phyloP scores from a whole-genome alignment of 371 early-diverging fungal species.

The Dinochytrium kinnereticum region DNA sequence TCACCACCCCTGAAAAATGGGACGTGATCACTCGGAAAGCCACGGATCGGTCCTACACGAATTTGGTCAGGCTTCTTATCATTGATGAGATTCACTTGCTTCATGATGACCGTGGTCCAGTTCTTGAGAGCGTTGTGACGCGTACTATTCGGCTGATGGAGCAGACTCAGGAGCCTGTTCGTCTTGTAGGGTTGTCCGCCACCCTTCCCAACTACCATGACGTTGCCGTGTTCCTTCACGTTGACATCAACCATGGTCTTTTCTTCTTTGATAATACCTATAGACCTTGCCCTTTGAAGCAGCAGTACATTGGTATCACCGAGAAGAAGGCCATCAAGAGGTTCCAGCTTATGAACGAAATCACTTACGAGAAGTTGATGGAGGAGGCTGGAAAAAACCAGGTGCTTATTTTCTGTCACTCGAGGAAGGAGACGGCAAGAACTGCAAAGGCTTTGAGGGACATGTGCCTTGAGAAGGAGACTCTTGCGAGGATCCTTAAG shows the following conservation, averaged over 20 bases:
- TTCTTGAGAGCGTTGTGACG: conserved; percentile 95
- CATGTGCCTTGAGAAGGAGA: conserved; percentile 86
- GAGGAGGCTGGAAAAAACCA: conserved; percentile 88
- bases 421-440: conserved; percentile 96
- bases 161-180: conserved; percentile 85
- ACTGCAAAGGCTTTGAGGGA: conserved; percentile 91
- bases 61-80: conserved; percentile 91
- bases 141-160: conserved; percentile 92
- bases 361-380: conserved; percentile 89
- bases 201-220: conserved; percentile 99
- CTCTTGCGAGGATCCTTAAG: conserved; percentile 76
- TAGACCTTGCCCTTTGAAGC: conserved; percentile 95
- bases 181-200: conserved; percentile 98
- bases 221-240: conserved; percentile 96
- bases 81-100: conserved; percentile 99
- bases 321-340: conserved; percentile 95
- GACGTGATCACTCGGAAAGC: conserved; percentile 98
- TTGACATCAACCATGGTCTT: conserved; percentile 77
- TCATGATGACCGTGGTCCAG: conserved; percentile 99
- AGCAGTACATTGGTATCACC: conserved; percentile 93
- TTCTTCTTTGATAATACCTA: conserved; percentile 93
- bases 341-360: conserved; percentile 95
- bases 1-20: conserved; percentile 99
- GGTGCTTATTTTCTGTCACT: conserved; percentile 97
- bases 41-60: conserved; percentile 89